Evolutionary conservation across 331 rosid genomes (phyloP), one percentile per base, ranked within the genome.

Genomic region (Erythrophleum ivorense): DNA sequence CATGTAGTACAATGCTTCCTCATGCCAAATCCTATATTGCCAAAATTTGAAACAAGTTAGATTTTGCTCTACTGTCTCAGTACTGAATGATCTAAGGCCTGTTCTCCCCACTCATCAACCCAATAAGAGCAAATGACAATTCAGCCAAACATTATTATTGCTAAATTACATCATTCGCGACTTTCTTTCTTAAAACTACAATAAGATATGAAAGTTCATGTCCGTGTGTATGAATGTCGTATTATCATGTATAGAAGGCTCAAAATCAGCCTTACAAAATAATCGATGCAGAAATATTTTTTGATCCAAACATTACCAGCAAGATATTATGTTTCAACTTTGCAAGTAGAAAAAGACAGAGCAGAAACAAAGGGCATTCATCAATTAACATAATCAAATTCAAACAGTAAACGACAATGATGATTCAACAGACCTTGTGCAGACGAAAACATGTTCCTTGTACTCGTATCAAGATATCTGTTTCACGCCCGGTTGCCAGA

Each of bases 381-480:
- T 3, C 36, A 43, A 36, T 65, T 3, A 7, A 16, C 48, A 3
- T 3, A 9, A 40, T 16, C 50, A n/a, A 18, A 38, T 52, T 7
- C 13, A 72, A 81, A 48, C 18, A 16, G 21, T 0, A 11, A 57
- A 74, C 19, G 15, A 16, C 8, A 6, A 71, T 2, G 53, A 38
- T 53, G 46, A 58, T 81, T 31, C 8, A 49, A 82, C 86, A 71
- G 7, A 94, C 98, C 97, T 91, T 92, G 86, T 94, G 98, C 53
- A 94, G 89, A 40, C 78, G 90, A 83, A 94, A 94, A 81, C 91
- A 90, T 75, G 89, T 85, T 77, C 94, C 97, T 79, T 83, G 83
- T 73, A 92, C 97, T 48, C 77, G 89, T 65, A 92, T 83, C 62
- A 80, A 36, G 7, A 89, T 84, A 36, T 94, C 97, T 18, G 98